Evolutionary conservation across 2,329 filamentous ascomycete genomes (phyloP), one percentile per base, ranked within the genome.

Genomic region (Xylariaceae sp.): DNA sequence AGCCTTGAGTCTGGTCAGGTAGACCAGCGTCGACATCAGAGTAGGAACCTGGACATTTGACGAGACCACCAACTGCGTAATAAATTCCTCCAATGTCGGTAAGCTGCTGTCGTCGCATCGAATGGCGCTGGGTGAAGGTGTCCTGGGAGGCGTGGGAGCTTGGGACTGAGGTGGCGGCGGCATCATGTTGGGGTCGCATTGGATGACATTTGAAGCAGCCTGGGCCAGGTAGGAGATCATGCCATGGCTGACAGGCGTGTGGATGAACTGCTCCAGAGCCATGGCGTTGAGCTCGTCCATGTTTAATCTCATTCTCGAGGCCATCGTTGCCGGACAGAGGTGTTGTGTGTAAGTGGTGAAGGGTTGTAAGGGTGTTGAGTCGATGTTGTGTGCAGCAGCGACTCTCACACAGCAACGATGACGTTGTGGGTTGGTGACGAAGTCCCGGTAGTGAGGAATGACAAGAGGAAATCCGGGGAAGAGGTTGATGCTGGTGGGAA

Each of bases 41-140:
- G 94, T 99, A 12, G 94, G 90, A 48, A 97, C 92, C 78, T 97
- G 93, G 31, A 97, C 94, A 71, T 97, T 96, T 60, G 93, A 97
- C 55, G 89, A 88, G 66, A 90, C 84, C 56, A 97, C 92, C 31
- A 99, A 81, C 58, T 91, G 90, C 46, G 84, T 87, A 74, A 99
- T 97, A 79, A 97, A 99, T 53, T 86, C 82, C 71, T 96, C 90
- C 34, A 97, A 77, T 0, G 88, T 86, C 3, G 94, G 94, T 31
- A 99, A 78, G 50, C 74, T 69, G 55, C 72, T 74, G 61, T 82
- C 77, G 50, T 75, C 74, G 53, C 67, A 73, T 46, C 69, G 70
- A 13, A 78, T 71, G 58, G 58, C 74, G 60, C 63, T 76, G 63
- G 66, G 77, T 59, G 66, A 74, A 60, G 68, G 78, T 43, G 76